Percentiles rank a stretch among this genome's conserved stretches.
phyloP scores from a whole-genome alignment of 2,329 filamentous ascomycete species.

The Aspergillus sp. region DNA sequence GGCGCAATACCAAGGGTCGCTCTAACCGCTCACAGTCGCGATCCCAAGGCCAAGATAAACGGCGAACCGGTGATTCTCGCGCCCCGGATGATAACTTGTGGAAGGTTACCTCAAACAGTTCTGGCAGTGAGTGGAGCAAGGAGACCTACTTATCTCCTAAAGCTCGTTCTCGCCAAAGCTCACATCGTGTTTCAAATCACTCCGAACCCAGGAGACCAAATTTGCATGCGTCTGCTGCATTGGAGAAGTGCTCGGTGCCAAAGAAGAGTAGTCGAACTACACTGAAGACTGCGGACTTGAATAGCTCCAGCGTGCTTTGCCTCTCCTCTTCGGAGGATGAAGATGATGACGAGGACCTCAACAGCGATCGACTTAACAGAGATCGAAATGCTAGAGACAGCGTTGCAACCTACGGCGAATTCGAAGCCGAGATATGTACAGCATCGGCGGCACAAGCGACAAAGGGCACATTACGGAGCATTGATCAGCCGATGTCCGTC shows the following conservation, averaged over 20 bases:
- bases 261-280: conserved; percentile 44
- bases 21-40: conserved; percentile 29
- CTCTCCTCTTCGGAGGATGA: conserved; percentile 54
- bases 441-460: conserved; percentile 42
- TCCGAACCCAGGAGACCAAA: conserved; percentile 23
- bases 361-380: conserved; percentile 14
- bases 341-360: conserved; percentile 31
- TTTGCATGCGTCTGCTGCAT: conserved; percentile 16
- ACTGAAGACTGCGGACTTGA: conserved; percentile 44
- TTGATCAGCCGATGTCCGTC: conserved; percentile 30
- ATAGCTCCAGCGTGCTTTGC: conserved; percentile 49
- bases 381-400: conserved; percentile 37
- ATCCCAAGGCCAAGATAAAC: conserved; percentile 26
- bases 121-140: conserved; percentile 27
- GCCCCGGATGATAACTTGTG: conserved; percentile 20
- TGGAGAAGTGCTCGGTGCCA: conserved; percentile 27
- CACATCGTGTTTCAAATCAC: conserved; percentile 18
- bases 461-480: conserved; percentile 29
- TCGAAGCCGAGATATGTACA: conserved; percentile 46
- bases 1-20: conserved; percentile 14
- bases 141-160: conserved; percentile 30
- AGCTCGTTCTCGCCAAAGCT: conserved; percentile 14
- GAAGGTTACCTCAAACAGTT: conserved; percentile 26
- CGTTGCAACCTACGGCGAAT: conserved; percentile 42
- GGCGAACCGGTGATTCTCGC: conserved; percentile 21